Conservation (phyloP, 2,329 filamentous ascomycete species). For the Aspergillus fumigatiaffinis region DNA sequence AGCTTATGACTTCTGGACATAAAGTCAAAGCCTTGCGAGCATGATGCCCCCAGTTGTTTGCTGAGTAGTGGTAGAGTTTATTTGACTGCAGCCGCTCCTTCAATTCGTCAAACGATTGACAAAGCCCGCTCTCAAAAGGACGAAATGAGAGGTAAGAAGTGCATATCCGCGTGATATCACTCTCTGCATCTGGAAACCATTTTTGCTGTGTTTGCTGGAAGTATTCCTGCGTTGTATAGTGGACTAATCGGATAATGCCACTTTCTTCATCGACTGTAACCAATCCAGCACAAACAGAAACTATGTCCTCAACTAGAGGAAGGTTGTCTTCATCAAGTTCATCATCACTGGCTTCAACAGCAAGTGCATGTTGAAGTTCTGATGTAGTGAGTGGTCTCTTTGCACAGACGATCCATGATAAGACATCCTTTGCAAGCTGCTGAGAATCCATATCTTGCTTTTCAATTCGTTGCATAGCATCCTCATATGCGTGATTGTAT, state of each 20-base stretch:
- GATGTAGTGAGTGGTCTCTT: slow-evolving; percentile 27
- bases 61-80: slow-evolving; percentile 10
- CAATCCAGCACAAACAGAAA: slow-evolving; percentile 30
- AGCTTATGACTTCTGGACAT: background rate
- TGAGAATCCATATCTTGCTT: slow-evolving; percentile 28
- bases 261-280: slow-evolving; percentile 29
- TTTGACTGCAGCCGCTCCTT: background rate
- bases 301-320: slow-evolving; percentile 20
- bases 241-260: slow-evolving; percentile 29
- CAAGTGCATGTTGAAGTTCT: slow-evolving; percentile 45
- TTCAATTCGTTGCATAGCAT: slow-evolving; percentile 44
- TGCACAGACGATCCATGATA: slow-evolving; percentile 43
- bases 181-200: slow-evolving; percentile 14
- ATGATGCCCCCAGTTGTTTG: slow-evolving; percentile 15
- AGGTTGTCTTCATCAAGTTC: slow-evolving; percentile 37
- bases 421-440: slow-evolving; percentile 36
- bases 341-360: slow-evolving; percentile 24
- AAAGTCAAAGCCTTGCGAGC: background rate
- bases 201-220: slow-evolving; percentile 13
- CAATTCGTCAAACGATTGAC: background rate
- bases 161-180: slow-evolving; percentile 13
- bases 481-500: slow-evolving; percentile 40
- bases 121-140: slow-evolving; percentile 7
- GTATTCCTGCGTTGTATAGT: slow-evolving; percentile 33
- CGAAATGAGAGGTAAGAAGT: slow-evolving; percentile 21